phyloP scores from a whole-genome alignment of 371 early-diverging fungal genomes.

The Ordospora colligata region DNA sequence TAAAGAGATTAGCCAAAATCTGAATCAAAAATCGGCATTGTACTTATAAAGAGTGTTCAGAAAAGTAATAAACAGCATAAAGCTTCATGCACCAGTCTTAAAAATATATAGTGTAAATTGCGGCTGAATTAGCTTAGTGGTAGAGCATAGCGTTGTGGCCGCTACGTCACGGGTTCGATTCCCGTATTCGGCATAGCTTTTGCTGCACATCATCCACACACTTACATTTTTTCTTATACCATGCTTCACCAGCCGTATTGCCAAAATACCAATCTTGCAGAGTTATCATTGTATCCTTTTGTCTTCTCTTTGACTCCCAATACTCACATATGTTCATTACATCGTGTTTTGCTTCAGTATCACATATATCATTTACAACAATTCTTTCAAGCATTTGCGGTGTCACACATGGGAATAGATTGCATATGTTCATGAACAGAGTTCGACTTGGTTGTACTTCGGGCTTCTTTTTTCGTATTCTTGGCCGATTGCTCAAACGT shows the following conservation, averaged over 20 bases:
- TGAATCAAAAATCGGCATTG: no score
- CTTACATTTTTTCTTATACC: background rate
- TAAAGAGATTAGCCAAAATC: no score
- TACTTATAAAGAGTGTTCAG: no score
- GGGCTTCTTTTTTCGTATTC: background rate
- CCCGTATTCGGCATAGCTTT: constrained; percentile 32
- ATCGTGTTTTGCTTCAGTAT: background rate
- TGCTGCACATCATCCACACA: background rate
- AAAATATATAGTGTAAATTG: background rate
- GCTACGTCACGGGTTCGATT: constrained; percentile 46
- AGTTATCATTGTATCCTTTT: background rate
- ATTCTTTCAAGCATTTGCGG: background rate
- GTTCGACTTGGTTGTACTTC: background rate
- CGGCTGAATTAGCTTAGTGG: constrained; percentile 48
- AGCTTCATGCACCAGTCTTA: no score
- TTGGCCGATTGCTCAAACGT: background rate
- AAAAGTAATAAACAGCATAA: no score
- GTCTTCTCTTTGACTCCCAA: background rate
- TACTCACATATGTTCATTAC: background rate
- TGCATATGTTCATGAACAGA: background rate
- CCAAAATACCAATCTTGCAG: no score
- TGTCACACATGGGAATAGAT: background rate
- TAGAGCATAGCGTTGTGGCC: constrained; percentile 51
- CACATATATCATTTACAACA: background rate
- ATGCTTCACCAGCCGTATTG: no score